Conservation (phyloP, 140 eudicot genomes). For the Senecio squalidus region DNA sequence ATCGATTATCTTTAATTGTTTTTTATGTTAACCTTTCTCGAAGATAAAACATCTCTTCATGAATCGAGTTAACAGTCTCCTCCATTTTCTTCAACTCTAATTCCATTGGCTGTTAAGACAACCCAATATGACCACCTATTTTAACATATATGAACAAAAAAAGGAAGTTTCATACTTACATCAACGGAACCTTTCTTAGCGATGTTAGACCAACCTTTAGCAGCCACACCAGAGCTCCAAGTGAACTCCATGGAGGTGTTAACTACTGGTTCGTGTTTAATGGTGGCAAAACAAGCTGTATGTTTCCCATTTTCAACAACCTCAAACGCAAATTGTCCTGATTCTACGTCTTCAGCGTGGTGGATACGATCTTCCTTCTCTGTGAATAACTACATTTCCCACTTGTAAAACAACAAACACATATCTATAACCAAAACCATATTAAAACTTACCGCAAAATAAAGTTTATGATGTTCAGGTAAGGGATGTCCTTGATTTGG, state of each 20-base stretch:
- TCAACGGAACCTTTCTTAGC: constrained; percentile 75
- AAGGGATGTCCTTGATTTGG: constrained; percentile 54
- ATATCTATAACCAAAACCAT: neutral
- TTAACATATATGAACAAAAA: neutral
- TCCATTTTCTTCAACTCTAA: constrained; percentile 60
- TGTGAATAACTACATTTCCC: constrained; percentile 42
- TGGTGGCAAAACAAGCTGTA: constrained; percentile 57
- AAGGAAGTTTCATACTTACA: constrained; percentile 36
- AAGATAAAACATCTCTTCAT: constrained; percentile 54
- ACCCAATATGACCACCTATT: neutral
- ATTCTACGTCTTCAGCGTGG: constrained; percentile 37
- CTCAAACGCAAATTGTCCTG: constrained; percentile 57
- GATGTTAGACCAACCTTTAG: constrained; percentile 59
- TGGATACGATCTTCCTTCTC: constrained; percentile 50
- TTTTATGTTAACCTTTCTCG: constrained; percentile 44
- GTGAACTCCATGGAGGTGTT: constrained; percentile 64
- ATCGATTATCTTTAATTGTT: too few relatives aligned
- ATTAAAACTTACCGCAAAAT: constrained; percentile 42
- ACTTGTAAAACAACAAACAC: neutral
- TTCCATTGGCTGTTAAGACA: constrained; percentile 49
- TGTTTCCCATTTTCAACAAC: constrained; percentile 57
- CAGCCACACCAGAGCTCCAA: constrained; percentile 71
- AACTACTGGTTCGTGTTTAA: constrained; percentile 36
- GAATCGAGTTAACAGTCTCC: constrained; percentile 43
- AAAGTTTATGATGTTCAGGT: constrained; percentile 58